A percentile compares a stretch with the other conserved stretches of the same genome.
Evolutionary conservation across 2,329 filamentous ascomycete species (phyloP).

Genomic region (Chrysosphaeria jannelii): DNA sequence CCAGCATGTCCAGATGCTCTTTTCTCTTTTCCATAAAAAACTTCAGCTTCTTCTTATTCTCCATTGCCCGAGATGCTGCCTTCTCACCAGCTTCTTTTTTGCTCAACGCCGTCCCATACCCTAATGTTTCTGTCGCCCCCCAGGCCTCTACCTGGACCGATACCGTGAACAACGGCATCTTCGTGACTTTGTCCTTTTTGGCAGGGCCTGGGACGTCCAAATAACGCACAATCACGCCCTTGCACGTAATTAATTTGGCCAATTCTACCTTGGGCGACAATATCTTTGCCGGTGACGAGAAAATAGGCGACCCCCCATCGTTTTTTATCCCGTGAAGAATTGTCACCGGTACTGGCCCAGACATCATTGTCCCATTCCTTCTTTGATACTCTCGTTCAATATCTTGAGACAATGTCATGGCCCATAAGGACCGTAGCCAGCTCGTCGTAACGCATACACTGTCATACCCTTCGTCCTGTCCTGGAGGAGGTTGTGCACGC

Average conservation of each 20-base stretch:
- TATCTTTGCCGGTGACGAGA: neutral
- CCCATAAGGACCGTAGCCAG: constrained; percentile 57
- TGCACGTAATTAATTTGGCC: constrained; percentile 19
- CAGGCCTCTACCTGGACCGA: constrained; percentile 36
- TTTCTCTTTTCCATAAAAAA: constrained; percentile 17
- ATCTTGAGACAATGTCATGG: constrained; percentile 25
- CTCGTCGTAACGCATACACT: constrained; percentile 29
- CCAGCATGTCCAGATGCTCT: constrained; percentile 9
- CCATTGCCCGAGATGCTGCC: constrained; percentile 31
- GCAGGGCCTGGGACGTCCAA: constrained; percentile 18
- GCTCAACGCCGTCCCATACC: constrained; percentile 28
- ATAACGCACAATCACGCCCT: constrained; percentile 29
- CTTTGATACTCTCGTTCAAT: constrained; percentile 14
- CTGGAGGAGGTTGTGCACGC: constrained; percentile 22
- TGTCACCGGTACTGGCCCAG: neutral
- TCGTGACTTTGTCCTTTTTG: constrained; percentile 20
- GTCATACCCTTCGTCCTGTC: constrained; percentile 7
- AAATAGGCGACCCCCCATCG: neutral
- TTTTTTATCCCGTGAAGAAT: too few species aligned
- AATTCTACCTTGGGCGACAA: constrained; percentile 20
- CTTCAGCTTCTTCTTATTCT: constrained; percentile 32
- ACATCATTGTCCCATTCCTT: neutral
- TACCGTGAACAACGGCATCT: constrained; percentile 27
- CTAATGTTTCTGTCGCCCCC: constrained; percentile 32
- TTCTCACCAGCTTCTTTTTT: constrained; percentile 40